These are phyloP conservation scores for Ganoderma sp. DNA, from an alignment of 1,284 basidiomycete species.

Conservation along the genomic window DNA sequence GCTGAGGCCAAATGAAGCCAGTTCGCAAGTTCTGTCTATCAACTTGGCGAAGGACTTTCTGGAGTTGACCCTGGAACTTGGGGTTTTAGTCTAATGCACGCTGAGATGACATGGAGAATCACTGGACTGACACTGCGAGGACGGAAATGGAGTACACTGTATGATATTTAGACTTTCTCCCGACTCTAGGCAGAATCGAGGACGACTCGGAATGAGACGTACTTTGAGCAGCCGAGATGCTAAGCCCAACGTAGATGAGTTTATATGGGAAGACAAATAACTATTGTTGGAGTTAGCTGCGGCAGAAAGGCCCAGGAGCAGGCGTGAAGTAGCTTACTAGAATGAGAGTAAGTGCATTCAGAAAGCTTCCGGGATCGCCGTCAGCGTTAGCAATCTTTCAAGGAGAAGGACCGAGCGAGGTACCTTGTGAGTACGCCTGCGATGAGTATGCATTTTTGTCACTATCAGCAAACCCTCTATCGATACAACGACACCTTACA, in stretches of 20 bases:
- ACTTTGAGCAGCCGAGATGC: not conserved
- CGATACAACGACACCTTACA: not conserved
- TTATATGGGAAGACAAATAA: not conserved
- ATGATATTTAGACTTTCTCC: not conserved
- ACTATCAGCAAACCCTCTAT: not conserved
- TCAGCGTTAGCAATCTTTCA: not conserved
- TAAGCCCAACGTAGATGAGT: not conserved
- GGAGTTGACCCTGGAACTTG: not conserved
- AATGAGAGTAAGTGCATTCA: conserved; percentile 2
- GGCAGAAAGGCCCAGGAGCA: not conserved
- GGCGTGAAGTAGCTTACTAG: not conserved
- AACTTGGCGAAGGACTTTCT: not conserved
- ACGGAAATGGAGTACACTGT: not conserved
- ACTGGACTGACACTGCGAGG: not conserved
- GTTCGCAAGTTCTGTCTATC: not conserved
- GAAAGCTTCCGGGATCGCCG: not conserved
- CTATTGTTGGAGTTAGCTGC: not conserved
- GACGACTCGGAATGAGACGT: not conserved
- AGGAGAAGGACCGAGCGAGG: too few relatives aligned
- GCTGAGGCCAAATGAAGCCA: conserved; percentile 3
- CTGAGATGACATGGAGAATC: too few relatives aligned
- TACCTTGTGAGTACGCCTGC: not conserved
- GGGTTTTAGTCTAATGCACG: not conserved
- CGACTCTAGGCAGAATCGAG: not conserved
- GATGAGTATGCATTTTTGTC: not conserved